Conservation (phyloP, 768 basidiomycete genomes). For the Chalciporus sphaerocephalus region DNA sequence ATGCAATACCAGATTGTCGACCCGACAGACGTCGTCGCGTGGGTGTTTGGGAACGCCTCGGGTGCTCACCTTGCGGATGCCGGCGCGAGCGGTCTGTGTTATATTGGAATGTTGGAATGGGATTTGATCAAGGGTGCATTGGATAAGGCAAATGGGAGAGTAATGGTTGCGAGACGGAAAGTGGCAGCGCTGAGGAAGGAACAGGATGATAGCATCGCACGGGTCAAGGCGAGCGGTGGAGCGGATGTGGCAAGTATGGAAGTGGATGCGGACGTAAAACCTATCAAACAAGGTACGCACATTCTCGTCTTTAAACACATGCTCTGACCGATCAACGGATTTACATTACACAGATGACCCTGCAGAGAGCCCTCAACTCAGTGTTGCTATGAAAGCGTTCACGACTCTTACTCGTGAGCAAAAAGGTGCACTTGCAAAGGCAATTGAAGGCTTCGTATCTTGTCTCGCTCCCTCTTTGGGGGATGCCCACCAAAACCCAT, state of each 20-base stretch:
- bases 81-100: conserved; percentile 31
- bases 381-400: conserved; percentile 69
- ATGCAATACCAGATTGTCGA: conserved; percentile 99
- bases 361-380: conserved; percentile 65
- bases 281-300: conserved; percentile 38
- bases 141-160: conserved; percentile 88
- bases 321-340: conserved; percentile 2
- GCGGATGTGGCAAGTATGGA: conserved; percentile 51
- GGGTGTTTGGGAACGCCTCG: conserved; percentile 67
- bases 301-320: neutral
- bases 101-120: conserved; percentile 72
- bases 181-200: conserved; percentile 76
- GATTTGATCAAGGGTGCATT: conserved; percentile 76
- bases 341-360: conserved; percentile 36
- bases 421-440: conserved; percentile 64
- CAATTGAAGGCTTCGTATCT: conserved; percentile 71
- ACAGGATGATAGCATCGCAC: conserved; percentile 80
- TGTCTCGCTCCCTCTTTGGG: conserved; percentile 48
- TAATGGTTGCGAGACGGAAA: conserved; percentile 70
- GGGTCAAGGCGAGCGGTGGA: conserved; percentile 59
- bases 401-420: conserved; percentile 72
- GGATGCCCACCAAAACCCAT: conserved; percentile 45
- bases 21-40: conserved; percentile 83
- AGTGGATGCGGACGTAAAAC: conserved; percentile 72
- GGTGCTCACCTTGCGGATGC: conserved; percentile 31